phyloP scores from a whole-genome alignment of 1,284 basidiomycete species.

The Laetiporus sulphureus region DNA sequence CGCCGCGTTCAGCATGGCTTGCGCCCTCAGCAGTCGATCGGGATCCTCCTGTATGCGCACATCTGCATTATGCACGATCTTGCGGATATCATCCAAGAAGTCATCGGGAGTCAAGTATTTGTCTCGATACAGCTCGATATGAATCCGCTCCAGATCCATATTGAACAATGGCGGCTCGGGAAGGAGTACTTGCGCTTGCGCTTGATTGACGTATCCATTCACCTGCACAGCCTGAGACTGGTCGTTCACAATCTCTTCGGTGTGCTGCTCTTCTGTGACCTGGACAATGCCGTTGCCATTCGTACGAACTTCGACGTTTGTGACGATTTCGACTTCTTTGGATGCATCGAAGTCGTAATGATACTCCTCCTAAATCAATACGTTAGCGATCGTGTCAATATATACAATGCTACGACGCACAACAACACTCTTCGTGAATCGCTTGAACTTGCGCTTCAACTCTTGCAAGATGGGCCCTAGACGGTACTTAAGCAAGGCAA shows the following conservation, averaged over 20 bases:
- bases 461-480: slow-evolving; percentile 85
- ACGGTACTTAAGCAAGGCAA: slow-evolving; percentile 83
- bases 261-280: slow-evolving; percentile 31
- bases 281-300: slow-evolving; percentile 39
- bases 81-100: slow-evolving; percentile 84
- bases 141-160: slow-evolving; percentile 90
- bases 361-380: slow-evolving; percentile 63
- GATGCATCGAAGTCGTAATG: slow-evolving; percentile 39
- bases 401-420: slow-evolving; percentile 37
- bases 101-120: slow-evolving; percentile 85
- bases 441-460: slow-evolving; percentile 90
- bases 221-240: slow-evolving; percentile 9
- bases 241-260: slow-evolving; percentile 17
- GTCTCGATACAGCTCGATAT: slow-evolving; percentile 78
- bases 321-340: slow-evolving; percentile 22
- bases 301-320: slow-evolving; percentile 34
- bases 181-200: slow-evolving; percentile 14
- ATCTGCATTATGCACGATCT: slow-evolving; percentile 87
- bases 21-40: slow-evolving; percentile 77
- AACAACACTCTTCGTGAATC: slow-evolving; percentile 79
- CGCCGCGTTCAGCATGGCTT: slow-evolving; percentile 86
- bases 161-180: slow-evolving; percentile 49
- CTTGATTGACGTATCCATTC: slow-evolving; percentile 13
- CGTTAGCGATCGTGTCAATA: background rate
- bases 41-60: slow-evolving; percentile 59